Conservation (phyloP, 768 basidiomycete species). For the Rossbeevera mucosa region DNA sequence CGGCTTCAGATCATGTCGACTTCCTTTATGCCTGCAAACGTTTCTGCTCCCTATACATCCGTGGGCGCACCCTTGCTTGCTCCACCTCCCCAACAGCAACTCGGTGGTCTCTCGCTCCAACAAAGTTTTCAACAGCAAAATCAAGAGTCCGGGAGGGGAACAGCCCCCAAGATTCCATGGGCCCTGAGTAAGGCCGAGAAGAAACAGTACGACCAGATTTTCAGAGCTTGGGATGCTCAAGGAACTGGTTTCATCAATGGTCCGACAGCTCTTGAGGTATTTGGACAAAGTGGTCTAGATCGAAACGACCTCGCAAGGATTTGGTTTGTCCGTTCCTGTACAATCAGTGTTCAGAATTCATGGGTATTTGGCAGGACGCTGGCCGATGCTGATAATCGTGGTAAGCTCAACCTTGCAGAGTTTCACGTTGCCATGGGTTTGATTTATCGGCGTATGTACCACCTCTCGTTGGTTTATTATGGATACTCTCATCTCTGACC, state of each 20-base stretch:
- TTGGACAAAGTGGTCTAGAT: constrained; percentile 86
- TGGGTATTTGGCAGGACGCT: constrained; percentile 58
- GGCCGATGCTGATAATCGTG: constrained; percentile 89
- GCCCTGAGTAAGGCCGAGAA: constrained; percentile 83
- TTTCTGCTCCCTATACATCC: constrained; percentile 53
- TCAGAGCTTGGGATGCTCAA: constrained; percentile 90
- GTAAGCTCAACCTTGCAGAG: constrained; percentile 91
- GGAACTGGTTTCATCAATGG: constrained; percentile 84
- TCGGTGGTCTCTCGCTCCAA: constrained; percentile 56
- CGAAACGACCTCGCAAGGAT: constrained; percentile 90
- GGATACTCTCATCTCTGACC: not conserved
- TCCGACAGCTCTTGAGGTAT: constrained; percentile 81
- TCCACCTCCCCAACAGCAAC: constrained; percentile 49
- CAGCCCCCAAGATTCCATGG: constrained; percentile 77
- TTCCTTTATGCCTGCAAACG: constrained; percentile 83
- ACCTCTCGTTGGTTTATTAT: not conserved
- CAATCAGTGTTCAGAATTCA: not conserved
- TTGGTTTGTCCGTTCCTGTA: constrained; percentile 56
- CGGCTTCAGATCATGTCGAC: constrained; percentile 84
- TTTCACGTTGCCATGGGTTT: constrained; percentile 99
- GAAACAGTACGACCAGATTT: constrained; percentile 95
- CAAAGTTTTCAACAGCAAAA: constrained; percentile 89
- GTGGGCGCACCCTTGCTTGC: constrained; percentile 62
- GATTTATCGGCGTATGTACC: constrained; percentile 84
- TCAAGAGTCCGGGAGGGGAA: constrained; percentile 61